Base-by-base conservation (phyloP, 2,329 filamentous ascomycete genomes). In the Bipolaris gigantea region DNA sequence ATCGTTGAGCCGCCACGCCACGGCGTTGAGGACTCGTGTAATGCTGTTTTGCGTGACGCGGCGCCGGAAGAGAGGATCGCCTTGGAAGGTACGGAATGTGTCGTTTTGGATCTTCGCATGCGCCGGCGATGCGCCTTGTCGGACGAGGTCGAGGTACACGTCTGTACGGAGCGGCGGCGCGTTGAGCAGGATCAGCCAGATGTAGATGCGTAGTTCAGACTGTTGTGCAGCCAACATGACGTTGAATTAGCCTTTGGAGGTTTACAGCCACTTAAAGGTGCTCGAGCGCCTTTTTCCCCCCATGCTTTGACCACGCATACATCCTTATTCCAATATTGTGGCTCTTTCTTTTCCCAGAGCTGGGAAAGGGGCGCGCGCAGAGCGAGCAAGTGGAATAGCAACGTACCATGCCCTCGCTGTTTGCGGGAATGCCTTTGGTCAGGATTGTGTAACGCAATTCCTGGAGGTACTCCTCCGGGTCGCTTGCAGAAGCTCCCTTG, bases 51-150 rank as follows among this genome's bases (percentile, higher is more conserved):
- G 94, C 53, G 91, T 96, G 55, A 99, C 94, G 53, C 93, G 89
- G 30, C 94, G 87, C 57, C 94, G 90, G 80, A 97, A 99, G 33
- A 99, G 85, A n/a, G 93, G 92, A 69, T 99, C 94, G 47, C 93
- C 97, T 30, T 94, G 94, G 50, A 99, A 81, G 0, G 94, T 99
- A 65, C 94, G 90, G 75, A 97, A 97, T 36, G 94, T 97, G 75
- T 99, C 94, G 76, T 99, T 97, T 73, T 92, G 90, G 71, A 99
- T 99, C 78, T 99, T 99, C 67, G 90, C 86, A 77, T 99, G 96
- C 41, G 92, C 92, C 0, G 93, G 92, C 3, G 93, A 97, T 21
- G 93, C 89, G 59, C 94, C 93, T 60, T 94, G 90, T 70, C 96
- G 92, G 61, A 99, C 89, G 40, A 97, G 88, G 53, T 85, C 83